Conservation (phyloP, 768 basidiomycete species). For the Lactarius deliciosus region DNA sequence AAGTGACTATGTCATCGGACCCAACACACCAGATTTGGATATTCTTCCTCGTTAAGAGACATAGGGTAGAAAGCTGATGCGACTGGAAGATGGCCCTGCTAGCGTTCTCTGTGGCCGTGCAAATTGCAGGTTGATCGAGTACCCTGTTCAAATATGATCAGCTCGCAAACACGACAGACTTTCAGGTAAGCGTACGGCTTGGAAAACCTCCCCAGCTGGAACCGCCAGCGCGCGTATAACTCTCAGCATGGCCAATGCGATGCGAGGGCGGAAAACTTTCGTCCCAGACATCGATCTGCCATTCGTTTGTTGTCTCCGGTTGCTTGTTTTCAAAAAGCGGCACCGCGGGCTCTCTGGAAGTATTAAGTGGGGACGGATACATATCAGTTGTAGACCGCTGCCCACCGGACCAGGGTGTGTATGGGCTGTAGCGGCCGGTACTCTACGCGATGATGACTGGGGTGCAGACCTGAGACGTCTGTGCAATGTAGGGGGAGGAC, state of each 20-base stretch:
- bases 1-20: constrained; percentile 5
- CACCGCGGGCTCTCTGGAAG: constrained; percentile 8
- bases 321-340: constrained; percentile 1
- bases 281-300: constrained; percentile 14
- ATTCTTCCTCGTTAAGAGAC: constrained; percentile 23
- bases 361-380: constrained; percentile 27
- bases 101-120: constrained; percentile 18
- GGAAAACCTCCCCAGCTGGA: constrained; percentile 3
- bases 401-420: constrained; percentile 18
- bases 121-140: constrained; percentile 4
- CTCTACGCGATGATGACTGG: constrained; percentile 18
- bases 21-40: constrained; percentile 19
- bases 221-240: constrained; percentile 28
- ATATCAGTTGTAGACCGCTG: constrained; percentile 30
- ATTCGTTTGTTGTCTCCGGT: constrained; percentile 11
- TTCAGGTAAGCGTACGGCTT: constrained; percentile 11
- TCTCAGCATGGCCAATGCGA: constrained; percentile 28
- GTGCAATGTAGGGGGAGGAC: constrained; percentile 45
- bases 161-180: no score
- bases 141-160: constrained; percentile 11
- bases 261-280: constrained; percentile 16
- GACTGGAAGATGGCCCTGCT: constrained; percentile 23
- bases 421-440: constrained; percentile 4
- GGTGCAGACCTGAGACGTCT: constrained; percentile 33
- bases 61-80: constrained; percentile 20